These are phyloP conservation scores for Mycena vitilis DNA, from an alignment of 768 basidiomycete genomes.

Conservation along the genomic window DNA sequence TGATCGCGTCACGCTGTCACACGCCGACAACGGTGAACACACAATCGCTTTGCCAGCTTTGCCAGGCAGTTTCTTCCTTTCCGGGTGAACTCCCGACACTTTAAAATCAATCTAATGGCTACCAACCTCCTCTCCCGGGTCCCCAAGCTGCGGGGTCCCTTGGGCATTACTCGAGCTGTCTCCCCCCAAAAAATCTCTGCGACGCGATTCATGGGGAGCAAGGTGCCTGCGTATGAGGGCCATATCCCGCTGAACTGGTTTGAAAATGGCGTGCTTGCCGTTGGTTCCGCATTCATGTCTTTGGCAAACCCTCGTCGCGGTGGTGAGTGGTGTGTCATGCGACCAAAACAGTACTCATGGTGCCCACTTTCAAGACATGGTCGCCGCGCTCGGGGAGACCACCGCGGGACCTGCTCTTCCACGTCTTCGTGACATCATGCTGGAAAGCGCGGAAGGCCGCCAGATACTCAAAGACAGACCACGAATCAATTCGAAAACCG, in stretches of 20 bases:
- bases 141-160: neutral
- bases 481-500: conserved; percentile 77
- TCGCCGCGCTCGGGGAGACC: conserved; percentile 94
- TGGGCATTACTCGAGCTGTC: conserved; percentile 7
- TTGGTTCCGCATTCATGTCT: conserved; percentile 87
- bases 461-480: conserved; percentile 87
- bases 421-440: conserved; percentile 80
- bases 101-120: neutral
- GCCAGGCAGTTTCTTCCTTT: too few species aligned
- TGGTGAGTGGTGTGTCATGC: conserved; percentile 61
- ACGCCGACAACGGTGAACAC: neutral
- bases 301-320: conserved; percentile 85
- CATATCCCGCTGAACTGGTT: conserved; percentile 86
- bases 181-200: conserved; percentile 19
- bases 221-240: conserved; percentile 73
- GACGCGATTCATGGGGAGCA: conserved; percentile 36
- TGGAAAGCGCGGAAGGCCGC: conserved; percentile 83
- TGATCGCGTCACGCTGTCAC: neutral
- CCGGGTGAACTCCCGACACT: too few species aligned
- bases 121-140: conserved; percentile 11
- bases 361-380: conserved; percentile 75
- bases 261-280: conserved; percentile 87
- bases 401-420: conserved; percentile 86
- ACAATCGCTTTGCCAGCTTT: neutral
- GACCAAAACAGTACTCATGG: neutral